Base-by-base conservation (phyloP, 169 alveolate genomes). In the Amoebophrya sp. region DNA sequence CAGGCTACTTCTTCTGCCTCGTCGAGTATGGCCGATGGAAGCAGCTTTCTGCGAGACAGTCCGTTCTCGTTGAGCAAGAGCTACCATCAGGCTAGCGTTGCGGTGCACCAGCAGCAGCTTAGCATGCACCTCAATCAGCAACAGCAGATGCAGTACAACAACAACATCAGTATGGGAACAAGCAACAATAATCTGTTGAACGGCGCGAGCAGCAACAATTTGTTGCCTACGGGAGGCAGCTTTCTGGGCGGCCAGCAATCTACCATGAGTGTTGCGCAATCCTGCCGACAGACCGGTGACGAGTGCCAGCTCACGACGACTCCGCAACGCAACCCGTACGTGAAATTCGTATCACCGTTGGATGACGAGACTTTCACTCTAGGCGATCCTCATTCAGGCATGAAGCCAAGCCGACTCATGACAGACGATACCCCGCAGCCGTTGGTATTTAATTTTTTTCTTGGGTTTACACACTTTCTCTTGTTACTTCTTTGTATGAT, bases 301-400 rank as follows among this genome's bases (percentile, higher is more conserved):
- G n/a, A 53, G 76, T 10, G 76, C 76, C 76, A 53, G 76, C n/a
- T 10, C n/a, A 23, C 76, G n/a, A 53, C 76, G 76, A 53, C 10
- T 23, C n/a, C n/a, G 36, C 39, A 10, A 26, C 2, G 83, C 10
- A 65, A 65, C n/a, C 83, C 83, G 33, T 65, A 65, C 83, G 83
- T 65, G 26, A 65, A 65, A 36, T 65, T 12, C 26, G 83, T 65
- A 6, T 26, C 39, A 26, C 83, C 83, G 33, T 36, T 6, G 33
- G 83, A 65, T 36, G 83, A 65, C 83, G 83, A 65, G n/a, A 65
- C 83, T 6, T 65, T 26, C 83, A 65, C 83, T 6, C 83, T 65
- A 10, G 26, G 26, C 1, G 83, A 65, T 65, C n/a, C n/a, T n/a
- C n/a, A n/a, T n/a, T n/a, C n/a, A n/a, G n/a, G n/a, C n/a, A n/a